Base-by-base conservation (phyloP, 1,284 basidiomycete species). In the Moesziomyces aphidis region DNA sequence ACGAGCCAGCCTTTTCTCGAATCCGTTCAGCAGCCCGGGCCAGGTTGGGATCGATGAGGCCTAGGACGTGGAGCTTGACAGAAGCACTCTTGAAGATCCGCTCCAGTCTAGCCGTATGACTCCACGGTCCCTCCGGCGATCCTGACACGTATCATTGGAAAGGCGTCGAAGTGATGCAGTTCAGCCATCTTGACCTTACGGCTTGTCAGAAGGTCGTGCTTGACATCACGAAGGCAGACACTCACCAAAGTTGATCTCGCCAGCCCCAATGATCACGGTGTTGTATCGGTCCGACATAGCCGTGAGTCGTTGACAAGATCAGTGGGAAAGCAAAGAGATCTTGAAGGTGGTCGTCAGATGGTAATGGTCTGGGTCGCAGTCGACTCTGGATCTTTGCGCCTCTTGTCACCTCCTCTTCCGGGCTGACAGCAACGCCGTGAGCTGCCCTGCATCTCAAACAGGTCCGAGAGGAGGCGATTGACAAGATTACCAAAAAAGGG, bases 31-130 rank as follows among this genome's bases (percentile, higher is more conserved):
- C 22, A 5, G 76, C 63, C 24, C 73, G 61, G 2, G 28, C 26
- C 9, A 55, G 13, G 26, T 76, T 60, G 2, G 80, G 79, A 61
- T 83, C 81, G 28, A 83, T 57, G 13, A 83, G 50, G 28, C 63
- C 72, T 2, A 80, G 45, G 5, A 83, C 64, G n/a, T 34, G 31
- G 5, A 83, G 56, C 22, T 34, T 3, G 5, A 13, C 17, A 22
- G 4, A 10, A 19, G 9, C n/a, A 13, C 19, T 67, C 65, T 44
- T 72, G 68, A 34, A 61, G 28, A 42, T 63, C 54, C 53, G 48
- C 44, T 75, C 60, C 13, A 69, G 47, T 21, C 63, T 31, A 15
- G 47, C 48, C 8, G 61, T 59, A 53, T 76, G 74, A 31, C 74
- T 76, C 74, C 74, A 76, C 1, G 70, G 60, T 8, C 74, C 74